Base-by-base conservation (phyloP, 2,329 filamentous ascomycete genomes). In the Trichophyton simii region DNA sequence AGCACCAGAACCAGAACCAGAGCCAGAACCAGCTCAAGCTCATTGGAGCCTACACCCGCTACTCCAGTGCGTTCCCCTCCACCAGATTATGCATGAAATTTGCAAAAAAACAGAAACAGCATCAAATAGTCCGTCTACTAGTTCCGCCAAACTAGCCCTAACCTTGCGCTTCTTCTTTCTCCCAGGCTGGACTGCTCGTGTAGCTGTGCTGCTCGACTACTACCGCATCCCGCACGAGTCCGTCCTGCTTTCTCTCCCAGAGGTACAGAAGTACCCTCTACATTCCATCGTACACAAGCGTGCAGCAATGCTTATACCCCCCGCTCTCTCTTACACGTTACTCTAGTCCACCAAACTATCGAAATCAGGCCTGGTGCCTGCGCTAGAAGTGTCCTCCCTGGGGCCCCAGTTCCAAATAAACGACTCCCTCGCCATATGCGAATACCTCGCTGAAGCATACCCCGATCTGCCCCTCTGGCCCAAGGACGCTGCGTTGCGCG, bases 171-270 rank as follows among this genome's bases (percentile, higher is more conserved):
- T 31, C 28, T 31, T 31, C 28, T 31, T 31, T 31, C 28, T 31
- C 28, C 28, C 58, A 73, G 71, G 71, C 60, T 73, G 71, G 72
- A 72, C 71, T 18, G 64, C 67, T 1, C 70, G 72, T 20, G 69
- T 73, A 3, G 70, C 71, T 42, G 65, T 68, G 3, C 66, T 73
- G 7, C 60, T 73, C 41, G 69, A 73, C 58, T 73, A 73, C 63
- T 73, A 73, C 60, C 60, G 68, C 13, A 72, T 73, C 25, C 68
- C 68, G 3, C 65, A 73, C 60, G 67, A 67, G 0, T 57, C 60
- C 11, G 62, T 69, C 54, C 65, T 69, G 31, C 41, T 70, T 1
- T 66, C 65, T 4, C 59, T 72, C 1, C 58, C 66, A n/a, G 67
- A 72, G 54, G 70, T 72, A 66, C 66, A n/a, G 67, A 72, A 50